phyloP scores from a whole-genome alignment of 306 rosid species.

The Lupinus albus region DNA sequence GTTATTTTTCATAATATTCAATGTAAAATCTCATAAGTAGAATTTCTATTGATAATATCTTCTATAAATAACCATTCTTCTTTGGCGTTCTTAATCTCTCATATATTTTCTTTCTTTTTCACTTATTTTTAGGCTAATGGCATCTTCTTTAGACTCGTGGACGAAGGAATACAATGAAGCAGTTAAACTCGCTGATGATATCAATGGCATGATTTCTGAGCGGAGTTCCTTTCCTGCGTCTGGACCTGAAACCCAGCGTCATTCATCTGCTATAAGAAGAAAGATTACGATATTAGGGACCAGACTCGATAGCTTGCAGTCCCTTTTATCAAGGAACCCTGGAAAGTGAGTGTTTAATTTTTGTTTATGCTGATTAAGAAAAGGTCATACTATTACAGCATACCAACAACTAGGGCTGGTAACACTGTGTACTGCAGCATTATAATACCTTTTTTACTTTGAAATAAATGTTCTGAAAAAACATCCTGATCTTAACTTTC shows the following conservation, averaged over 20 bases:
- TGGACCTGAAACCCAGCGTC: constrained; percentile 93
- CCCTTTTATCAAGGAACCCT: constrained; percentile 74
- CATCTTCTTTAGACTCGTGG: constrained; percentile 91
- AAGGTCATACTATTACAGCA: constrained; percentile 11
- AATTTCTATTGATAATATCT: constrained; percentile 23
- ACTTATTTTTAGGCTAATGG: constrained; percentile 62
- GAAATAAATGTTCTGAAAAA: constrained; percentile 18
- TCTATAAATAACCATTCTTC: constrained; percentile 7
- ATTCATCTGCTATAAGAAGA: constrained; percentile 90
- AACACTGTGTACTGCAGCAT: constrained; percentile 23
- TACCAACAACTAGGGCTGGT: constrained; percentile 22
- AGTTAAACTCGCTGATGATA: constrained; percentile 82
- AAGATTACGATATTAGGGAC: constrained; percentile 94
- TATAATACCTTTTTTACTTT: constrained; percentile 2
- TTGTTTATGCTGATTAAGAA: constrained; percentile 24
- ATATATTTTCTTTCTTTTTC: constrained; percentile 1
- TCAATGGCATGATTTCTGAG: constrained; percentile 87
- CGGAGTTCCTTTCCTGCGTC: constrained; percentile 64
- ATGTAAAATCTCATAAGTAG: constrained; percentile 7
- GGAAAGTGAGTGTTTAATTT: constrained; percentile 68
- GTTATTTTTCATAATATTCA: not conserved
- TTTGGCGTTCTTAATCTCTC: constrained; percentile 8
- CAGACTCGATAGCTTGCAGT: constrained; percentile 90
- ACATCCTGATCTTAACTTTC: constrained; percentile 21
- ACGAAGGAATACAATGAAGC: constrained; percentile 93